Conservation (phyloP, 1,284 basidiomycete genomes). For the Dichomitus squalens region DNA sequence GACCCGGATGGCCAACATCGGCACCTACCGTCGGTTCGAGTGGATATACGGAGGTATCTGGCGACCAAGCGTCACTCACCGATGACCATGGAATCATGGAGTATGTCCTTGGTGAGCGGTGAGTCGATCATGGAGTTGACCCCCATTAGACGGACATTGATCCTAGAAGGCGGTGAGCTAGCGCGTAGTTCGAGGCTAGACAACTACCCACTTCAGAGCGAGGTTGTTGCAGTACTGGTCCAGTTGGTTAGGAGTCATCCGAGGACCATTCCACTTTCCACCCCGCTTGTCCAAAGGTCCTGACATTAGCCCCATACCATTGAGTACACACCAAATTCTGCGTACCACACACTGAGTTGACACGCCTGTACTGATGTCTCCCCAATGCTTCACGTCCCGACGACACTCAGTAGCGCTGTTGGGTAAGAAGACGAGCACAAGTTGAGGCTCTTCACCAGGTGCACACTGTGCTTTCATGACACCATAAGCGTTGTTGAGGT, state of each 20-base stretch:
- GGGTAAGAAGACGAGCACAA: constrained; percentile 32
- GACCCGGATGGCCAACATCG: constrained; percentile 53
- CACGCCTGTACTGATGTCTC: constrained; percentile 36
- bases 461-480: not conserved
- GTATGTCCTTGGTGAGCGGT: constrained; percentile 14
- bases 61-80: constrained; percentile 36
- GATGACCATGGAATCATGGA: constrained; percentile 44
- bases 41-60: too few relatives aligned
- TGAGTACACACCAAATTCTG: not conserved
- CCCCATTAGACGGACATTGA: constrained; percentile 50
- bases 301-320: not conserved
- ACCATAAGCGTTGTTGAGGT: constrained; percentile 31
- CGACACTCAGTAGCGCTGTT: constrained; percentile 25
- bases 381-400: constrained; percentile 45
- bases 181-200: not conserved
- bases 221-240: constrained; percentile 55
- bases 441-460: not conserved
- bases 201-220: constrained; percentile 44
- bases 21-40: too few relatives aligned
- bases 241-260: constrained; percentile 16
- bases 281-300: not conserved
- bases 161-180: constrained; percentile 30
- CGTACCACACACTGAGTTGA: constrained; percentile 36
- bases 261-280: constrained; percentile 26
- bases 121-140: constrained; percentile 34